Evolutionary conservation across 1,284 basidiomycete species (phyloP), one percentile per base, ranked within the genome.

Genomic region (Marasmius tenuissimus): DNA sequence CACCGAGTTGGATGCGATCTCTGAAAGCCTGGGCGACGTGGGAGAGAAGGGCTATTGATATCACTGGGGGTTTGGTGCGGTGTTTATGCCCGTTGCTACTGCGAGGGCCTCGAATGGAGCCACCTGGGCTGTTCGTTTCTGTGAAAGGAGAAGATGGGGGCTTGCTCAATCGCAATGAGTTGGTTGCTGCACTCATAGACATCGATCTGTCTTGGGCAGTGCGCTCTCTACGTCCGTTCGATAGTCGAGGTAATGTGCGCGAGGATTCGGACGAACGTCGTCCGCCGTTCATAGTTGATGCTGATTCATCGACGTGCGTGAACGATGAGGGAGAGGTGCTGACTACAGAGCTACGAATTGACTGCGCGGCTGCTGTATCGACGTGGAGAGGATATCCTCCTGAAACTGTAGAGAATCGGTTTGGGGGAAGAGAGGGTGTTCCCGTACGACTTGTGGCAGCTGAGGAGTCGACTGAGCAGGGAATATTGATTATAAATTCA

Each of bases 21-120:
- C 89, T 89, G 81, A 99, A 98, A 2, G 95, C 94, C 65, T 94
- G 93, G 1, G 97, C 96, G 10, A 99, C 96, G 58, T 90, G 90
- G 35, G 96, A 98, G 5, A 99, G 85, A 18, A 99, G 81, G 1
- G 97, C 97, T 7, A 97, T 96, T 76, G 98, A 97, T 55, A 98
- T 90, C 50, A 92, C 81, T 11, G 92, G 91, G n/a, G 87, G 81
- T 67, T 85, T 83, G 58, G 78, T 61, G 72, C 70, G 56, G 79
- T 78, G 48, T 72, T 78, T 45, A 80, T 76, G 37, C 12, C 85
- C 80, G 53, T 80, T 61, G 37, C 52, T 57, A 40, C 12, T 33
- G 49, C 55, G 39, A 53, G 47, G 55, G 14, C 49, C 53, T 48
- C 59, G 40, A 35, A 33, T 38, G 16, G 39, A 48, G 51, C 47